A percentile compares a stretch with the other conserved stretches of the same genome.
phyloP scores from a whole-genome alignment of 331 rosid species.

The Ulmus americana region DNA sequence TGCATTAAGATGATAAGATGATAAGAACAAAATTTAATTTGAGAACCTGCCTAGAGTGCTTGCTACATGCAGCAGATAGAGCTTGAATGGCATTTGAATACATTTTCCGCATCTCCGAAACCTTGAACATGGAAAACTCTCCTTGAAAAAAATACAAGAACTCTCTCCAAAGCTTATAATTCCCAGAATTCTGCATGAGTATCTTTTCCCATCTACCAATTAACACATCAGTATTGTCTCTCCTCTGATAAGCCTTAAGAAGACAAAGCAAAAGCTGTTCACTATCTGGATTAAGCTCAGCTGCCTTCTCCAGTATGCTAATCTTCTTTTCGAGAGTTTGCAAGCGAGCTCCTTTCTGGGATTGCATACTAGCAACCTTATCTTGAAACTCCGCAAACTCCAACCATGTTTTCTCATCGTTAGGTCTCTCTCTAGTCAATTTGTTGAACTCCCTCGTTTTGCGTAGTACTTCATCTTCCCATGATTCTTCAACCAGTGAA shows the following conservation, averaged over 20 bases:
- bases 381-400: conserved; percentile 86
- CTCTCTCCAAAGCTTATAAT: conserved; percentile 73
- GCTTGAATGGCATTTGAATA: conserved; percentile 88
- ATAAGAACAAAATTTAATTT: conserved; percentile 17
- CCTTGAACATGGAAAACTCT: conserved; percentile 89
- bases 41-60: conserved; percentile 98
- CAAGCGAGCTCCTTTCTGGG: conserved; percentile 93
- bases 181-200: conserved; percentile 68
- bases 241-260: conserved; percentile 64
- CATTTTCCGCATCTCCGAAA: conserved; percentile 82
- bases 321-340: conserved; percentile 86
- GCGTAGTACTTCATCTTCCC: conserved; percentile 84
- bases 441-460: conserved; percentile 81
- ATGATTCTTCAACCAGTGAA: conserved; percentile 70
- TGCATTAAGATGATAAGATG: background rate
- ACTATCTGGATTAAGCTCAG: conserved; percentile 72
- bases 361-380: conserved; percentile 69
- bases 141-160: conserved; percentile 78
- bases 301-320: conserved; percentile 89
- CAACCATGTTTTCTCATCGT: conserved; percentile 72
- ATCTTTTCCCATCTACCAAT: conserved; percentile 82
- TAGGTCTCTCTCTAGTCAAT: conserved; percentile 76
- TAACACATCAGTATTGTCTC: conserved; percentile 73
- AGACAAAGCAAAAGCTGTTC: conserved; percentile 72
- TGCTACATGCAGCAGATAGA: conserved; percentile 68